phyloP scores from a whole-genome alignment of 2,329 filamentous ascomycete species.

The Grosmannia penicillata region DNA sequence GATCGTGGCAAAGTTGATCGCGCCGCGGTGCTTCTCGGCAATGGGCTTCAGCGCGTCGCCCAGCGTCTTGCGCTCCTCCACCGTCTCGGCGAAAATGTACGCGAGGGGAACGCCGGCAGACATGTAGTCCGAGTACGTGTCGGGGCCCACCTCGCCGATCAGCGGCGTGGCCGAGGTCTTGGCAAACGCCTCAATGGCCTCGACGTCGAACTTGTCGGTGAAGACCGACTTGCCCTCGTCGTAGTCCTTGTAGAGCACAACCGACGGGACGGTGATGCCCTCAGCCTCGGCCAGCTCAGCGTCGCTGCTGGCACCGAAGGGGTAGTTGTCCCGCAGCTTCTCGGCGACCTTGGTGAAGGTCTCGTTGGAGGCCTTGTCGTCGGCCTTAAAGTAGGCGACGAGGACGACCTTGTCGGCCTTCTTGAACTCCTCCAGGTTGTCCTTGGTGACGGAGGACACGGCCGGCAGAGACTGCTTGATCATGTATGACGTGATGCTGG shows the following conservation, averaged over 20 bases:
- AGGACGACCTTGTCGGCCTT: slow-evolving; percentile 92
- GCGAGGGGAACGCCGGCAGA: slow-evolving; percentile 79
- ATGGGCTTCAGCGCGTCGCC: slow-evolving; percentile 66
- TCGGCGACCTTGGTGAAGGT: slow-evolving; percentile 64
- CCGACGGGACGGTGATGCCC: slow-evolving; percentile 70
- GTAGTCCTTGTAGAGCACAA: slow-evolving; percentile 95
- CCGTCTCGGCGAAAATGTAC: slow-evolving; percentile 91
- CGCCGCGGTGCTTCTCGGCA: slow-evolving; percentile 83
- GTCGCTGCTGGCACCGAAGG: slow-evolving; percentile 82
- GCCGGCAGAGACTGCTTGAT: slow-evolving; percentile 93
- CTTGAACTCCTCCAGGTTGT: slow-evolving; percentile 91
- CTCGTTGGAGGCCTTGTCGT: slow-evolving; percentile 75
- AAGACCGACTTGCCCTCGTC: slow-evolving; percentile 90
- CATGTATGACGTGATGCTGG: slow-evolving; percentile 71
- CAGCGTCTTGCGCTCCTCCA: slow-evolving; percentile 74
- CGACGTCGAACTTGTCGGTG: slow-evolving; percentile 65
- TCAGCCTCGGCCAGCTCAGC: slow-evolving; percentile 74
- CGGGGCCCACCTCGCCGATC: slow-evolving; percentile 89
- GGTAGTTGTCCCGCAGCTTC: slow-evolving; percentile 73
- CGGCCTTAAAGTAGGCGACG: slow-evolving; percentile 69
- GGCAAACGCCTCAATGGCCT: slow-evolving; percentile 68
- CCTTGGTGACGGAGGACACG: slow-evolving; percentile 68
- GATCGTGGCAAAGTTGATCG: slow-evolving; percentile 95
- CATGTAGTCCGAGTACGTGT: slow-evolving; percentile 96
- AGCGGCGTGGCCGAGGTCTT: slow-evolving; percentile 77